Conservation (phyloP, 2,329 filamentous ascomycete genomes). For the Aureobasidium sp. region DNA sequence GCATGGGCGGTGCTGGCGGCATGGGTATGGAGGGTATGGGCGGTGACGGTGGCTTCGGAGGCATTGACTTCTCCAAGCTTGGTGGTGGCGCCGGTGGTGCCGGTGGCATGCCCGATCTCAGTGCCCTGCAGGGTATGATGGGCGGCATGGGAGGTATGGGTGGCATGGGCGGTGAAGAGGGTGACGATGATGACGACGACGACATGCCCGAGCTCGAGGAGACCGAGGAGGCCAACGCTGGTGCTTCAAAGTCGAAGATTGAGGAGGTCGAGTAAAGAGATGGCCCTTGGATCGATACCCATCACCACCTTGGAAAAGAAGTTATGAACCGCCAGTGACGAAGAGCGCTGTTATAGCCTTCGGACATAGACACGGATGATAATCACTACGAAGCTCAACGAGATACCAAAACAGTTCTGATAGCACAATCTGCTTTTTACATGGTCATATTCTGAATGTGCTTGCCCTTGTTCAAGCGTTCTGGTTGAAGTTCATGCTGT, state of each 20-base stretch:
- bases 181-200: slow-evolving; percentile 51
- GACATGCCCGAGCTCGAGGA: slow-evolving; percentile 74
- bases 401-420: slow-evolving; percentile 9
- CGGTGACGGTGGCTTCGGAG: slow-evolving; percentile 67
- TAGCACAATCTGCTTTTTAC: background rate
- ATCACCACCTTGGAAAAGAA: slow-evolving; percentile 1
- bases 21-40: slow-evolving; percentile 34
- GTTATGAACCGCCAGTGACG: slow-evolving; percentile 9
- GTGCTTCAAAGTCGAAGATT: slow-evolving; percentile 29
- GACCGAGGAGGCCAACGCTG: slow-evolving; percentile 41
- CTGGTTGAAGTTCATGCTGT: slow-evolving; percentile 82
- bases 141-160: slow-evolving; percentile 13
- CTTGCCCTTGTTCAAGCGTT: slow-evolving; percentile 6
- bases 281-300: background rate
- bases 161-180: slow-evolving; percentile 16
- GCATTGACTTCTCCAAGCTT: slow-evolving; percentile 92
- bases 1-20: slow-evolving; percentile 33
- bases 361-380: slow-evolving; percentile 1
- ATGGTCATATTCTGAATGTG: background rate
- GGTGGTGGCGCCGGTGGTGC: slow-evolving; percentile 35
- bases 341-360: background rate
- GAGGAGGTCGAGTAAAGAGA: slow-evolving; percentile 37
- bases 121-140: slow-evolving; percentile 17
- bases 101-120: slow-evolving; percentile 31
- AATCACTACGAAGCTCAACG: slow-evolving; percentile 12